Evolutionary conservation across 2,329 filamentous ascomycete species (phyloP), one percentile per base, ranked within the genome.

Genomic region (Fusarium piperis): DNA sequence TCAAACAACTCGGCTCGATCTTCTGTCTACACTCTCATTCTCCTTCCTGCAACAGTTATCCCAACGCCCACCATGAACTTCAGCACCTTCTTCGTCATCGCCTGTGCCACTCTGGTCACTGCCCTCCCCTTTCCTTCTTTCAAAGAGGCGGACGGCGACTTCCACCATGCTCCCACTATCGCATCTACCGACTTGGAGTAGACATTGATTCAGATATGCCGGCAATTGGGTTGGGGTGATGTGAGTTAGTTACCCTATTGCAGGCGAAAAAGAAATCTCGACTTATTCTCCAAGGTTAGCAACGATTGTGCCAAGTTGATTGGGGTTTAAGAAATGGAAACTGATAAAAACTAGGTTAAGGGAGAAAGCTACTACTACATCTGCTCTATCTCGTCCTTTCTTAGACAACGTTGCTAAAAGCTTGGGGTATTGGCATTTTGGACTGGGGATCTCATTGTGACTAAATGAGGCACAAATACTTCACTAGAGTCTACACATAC

Each of bases 41-140:
- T 10, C 30, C 12, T 12, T 26, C 11, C 36, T 61, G 4, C 32
- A 52, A 28, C 26, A 48, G 12, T 15, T 6, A 18, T 18, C 16
- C 4, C 35, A 18, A 53, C 18, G 0, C 18, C 10, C 61, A 38
- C 18, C 67, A 78, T 78, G 77, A 74, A 76, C 55, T 63, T 68
- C 23, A 64, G 65, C 16, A 64, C 68, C 51, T 23, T 78, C 26
- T 41, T 77, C 36, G 57, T 67, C 52, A 59, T 68, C 38, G 57
- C 68, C n/a, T 74, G 65, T 41, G 75, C 74, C 23, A 67, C 68
- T 30, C 55, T 68, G 5, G 74, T 58, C 28, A 39, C 72, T 28
- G 75, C 76, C 6, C 53, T 61, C 13, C 76, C 76, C 6, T 68
- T 70, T 20, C 64, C 63, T n/a, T 52, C 65, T 2, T 72, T 74